Evolutionary conservation across 768 basidiomycete genomes (phyloP), one percentile per base, ranked within the genome.

Genomic region (Russula olivacea): DNA sequence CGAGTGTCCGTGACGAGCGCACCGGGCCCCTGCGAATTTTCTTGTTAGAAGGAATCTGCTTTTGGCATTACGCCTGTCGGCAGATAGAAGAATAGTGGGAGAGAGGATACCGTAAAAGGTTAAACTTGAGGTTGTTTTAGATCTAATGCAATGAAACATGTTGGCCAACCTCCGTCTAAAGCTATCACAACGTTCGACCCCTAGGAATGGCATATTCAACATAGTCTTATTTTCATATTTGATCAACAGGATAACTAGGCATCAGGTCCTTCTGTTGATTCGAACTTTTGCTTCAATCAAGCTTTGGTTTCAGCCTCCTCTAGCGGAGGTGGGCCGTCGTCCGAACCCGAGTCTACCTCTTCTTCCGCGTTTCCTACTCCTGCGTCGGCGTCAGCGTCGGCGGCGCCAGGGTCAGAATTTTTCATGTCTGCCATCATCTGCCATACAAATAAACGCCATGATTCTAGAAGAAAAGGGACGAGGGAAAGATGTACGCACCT

Each of bases 251-350:
- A 45, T 38, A 30, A 60, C 23, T 45, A 50, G 40, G 55, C 38
- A 41, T 14, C 12, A 36, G 32, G 32, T 43, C 30, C 48, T 28
- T 50, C 51, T 19, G 14, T 30, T 49, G 25, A 34, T 17, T 59
- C 25, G 2, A 17, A 4, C 21, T 28, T 53, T 32, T 32, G 28
- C 19, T 47, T 12, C 41, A 32, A 23, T 48, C 36, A 51, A 32
- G 49, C n/a, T n/a, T n/a, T n/a, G n/a, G n/a, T n/a, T n/a, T n/a
- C n/a, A 21, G n/a, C 23, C 76, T 92, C 91, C 53, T 92, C 91
- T 52, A 93, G 86, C 68, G 90, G 88, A 56, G 91, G 91, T 60
- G 89, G 89, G 54, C 84, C 85, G 38, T 40, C 43, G 6, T 52
- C 55, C 25, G 28, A 11, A 1, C 81, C 83, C 47, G 79, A 77